These are phyloP conservation scores for Podila horticola DNA, from an alignment of 192 early-diverging fungal genomes.

Conservation along the genomic window DNA sequence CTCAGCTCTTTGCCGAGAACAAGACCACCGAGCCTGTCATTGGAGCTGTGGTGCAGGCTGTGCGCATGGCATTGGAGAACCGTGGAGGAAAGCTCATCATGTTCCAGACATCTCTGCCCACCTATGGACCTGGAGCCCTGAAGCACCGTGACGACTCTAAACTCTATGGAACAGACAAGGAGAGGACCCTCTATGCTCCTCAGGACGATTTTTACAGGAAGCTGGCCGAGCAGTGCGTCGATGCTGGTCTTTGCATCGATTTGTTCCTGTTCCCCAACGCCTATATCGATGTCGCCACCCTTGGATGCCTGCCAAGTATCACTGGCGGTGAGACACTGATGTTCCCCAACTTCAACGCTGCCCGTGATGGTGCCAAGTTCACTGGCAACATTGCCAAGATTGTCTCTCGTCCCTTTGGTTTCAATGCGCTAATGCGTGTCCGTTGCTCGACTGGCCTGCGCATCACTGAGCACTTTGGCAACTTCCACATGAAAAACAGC, in stretches of 20 bases:
- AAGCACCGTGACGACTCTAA: slow-evolving; percentile 91
- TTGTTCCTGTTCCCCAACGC: slow-evolving; percentile 90
- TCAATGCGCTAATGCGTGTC: slow-evolving; percentile 87
- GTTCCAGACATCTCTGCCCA: slow-evolving; percentile 92
- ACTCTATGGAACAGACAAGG: slow-evolving; percentile 92
- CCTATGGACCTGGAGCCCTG: slow-evolving; percentile 87
- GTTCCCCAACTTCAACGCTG: slow-evolving; percentile 85
- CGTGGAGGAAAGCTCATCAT: slow-evolving; percentile 89
- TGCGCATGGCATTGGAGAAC: slow-evolving; percentile 75
- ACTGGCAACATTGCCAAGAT: slow-evolving; percentile 77
- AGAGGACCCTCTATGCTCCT: slow-evolving; percentile 86
- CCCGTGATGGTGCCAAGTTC: slow-evolving; percentile 77
- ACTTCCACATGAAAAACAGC: slow-evolving; percentile 91
- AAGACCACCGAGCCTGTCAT: slow-evolving; percentile 79
- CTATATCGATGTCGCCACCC: slow-evolving; percentile 91
- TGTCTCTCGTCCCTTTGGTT: slow-evolving; percentile 83
- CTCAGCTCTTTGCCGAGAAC: slow-evolving; percentile 84
- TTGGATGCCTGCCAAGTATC: slow-evolving; percentile 79
- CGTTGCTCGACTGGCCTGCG: slow-evolving; percentile 91
- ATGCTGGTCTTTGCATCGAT: slow-evolving; percentile 87
- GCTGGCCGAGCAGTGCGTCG: slow-evolving; percentile 83
- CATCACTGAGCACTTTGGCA: slow-evolving; percentile 92
- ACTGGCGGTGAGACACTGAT: slow-evolving; percentile 90
- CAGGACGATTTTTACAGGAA: slow-evolving; percentile 89
- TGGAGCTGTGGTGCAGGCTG: slow-evolving; percentile 84